Evolutionary conservation across 371 early-diverging fungal species (phyloP).

Genomic region (Choanephora cucurbitarum): DNA sequence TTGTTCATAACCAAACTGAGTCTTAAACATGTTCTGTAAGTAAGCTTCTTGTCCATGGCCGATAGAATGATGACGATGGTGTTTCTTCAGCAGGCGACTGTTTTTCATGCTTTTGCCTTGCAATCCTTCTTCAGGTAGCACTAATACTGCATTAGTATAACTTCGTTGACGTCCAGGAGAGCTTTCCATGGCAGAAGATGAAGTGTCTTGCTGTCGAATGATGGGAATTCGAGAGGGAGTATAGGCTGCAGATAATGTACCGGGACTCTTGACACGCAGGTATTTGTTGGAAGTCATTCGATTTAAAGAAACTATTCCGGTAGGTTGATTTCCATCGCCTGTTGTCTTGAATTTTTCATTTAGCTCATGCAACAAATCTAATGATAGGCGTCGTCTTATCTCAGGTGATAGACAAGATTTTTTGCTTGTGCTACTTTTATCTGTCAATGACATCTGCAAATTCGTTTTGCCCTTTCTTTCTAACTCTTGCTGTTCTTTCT

Average conservation of each 20-base stretch:
- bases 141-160: background rate
- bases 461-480: background rate
- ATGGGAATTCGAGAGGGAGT: slow-evolving; percentile 46
- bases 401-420: slow-evolving; percentile 31
- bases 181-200: background rate
- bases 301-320: slow-evolving; percentile 5
- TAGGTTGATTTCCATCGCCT: background rate
- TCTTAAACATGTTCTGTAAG: background rate
- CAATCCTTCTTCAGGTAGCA: background rate
- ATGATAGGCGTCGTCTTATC: slow-evolving; percentile 36
- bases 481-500: background rate
- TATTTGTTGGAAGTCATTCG: slow-evolving; percentile 17
- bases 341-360: slow-evolving; percentile 25
- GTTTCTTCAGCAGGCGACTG: background rate
- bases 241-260: slow-evolving; percentile 26
- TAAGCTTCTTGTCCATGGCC: slow-evolving; percentile 18
- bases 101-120: background rate
- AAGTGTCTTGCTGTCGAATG: background rate
- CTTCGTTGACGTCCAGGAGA: background rate
- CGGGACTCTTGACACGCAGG: slow-evolving; percentile 23
- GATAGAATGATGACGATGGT: slow-evolving; percentile 22
- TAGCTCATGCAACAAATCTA: slow-evolving; percentile 42
- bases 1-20: background rate
- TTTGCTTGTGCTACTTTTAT: slow-evolving; percentile 6
- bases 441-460: background rate